Evolutionary conservation across 78 protist species (phyloP), one percentile per base, ranked within the genome.

Genomic region (Monocercomonoides exilis): DNA sequence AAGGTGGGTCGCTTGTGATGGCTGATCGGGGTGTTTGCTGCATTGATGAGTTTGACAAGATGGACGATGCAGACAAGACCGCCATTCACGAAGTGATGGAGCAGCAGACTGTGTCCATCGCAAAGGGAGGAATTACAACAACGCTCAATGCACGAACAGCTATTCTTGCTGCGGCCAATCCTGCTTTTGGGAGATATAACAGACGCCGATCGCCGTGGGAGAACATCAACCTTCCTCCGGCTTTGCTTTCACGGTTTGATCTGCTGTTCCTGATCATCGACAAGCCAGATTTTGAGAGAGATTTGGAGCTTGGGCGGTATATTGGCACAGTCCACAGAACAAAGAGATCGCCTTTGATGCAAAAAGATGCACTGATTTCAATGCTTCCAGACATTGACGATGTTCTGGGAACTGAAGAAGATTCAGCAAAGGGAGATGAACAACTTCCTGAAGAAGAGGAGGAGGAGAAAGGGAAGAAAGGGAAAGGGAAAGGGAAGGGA

Each of bases 81-180:
- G 98, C 99, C 38, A 96, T 98, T 44, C 98, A 98, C 91, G 99
- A 98, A 77, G 99, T 98, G 43, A 98, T 98, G 99, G 99, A 97
- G 90, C 99, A 98, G 91, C 99, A 98, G 93, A 95, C 99, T 0
- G 94, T 98, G 41, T 96, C 99, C 41, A 95, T 98, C 33, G 99
- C 99, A 0, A 98, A 98, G 91, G 96, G 96, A 2, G 99, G 99
- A 81, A 97, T 98, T 86, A 97, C 97, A 6, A 96, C 99, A 0
- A 97, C 99, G 34, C 92, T 98, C 85, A 98, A 98, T 54, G 99
- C 99, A 1, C 93, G 99, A 46, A 93, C 99, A 1, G 81, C 99
- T 2, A 92, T 98, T 36, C 91, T 98, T 35, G 99, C 99, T 0
- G 99, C 99, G 0, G 99, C 99, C 36, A 98, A 98, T 88, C 99